These are phyloP conservation scores for Fimicolochytrium jonesii DNA, from an alignment of 192 early-diverging fungal species.

Conservation along the genomic window DNA sequence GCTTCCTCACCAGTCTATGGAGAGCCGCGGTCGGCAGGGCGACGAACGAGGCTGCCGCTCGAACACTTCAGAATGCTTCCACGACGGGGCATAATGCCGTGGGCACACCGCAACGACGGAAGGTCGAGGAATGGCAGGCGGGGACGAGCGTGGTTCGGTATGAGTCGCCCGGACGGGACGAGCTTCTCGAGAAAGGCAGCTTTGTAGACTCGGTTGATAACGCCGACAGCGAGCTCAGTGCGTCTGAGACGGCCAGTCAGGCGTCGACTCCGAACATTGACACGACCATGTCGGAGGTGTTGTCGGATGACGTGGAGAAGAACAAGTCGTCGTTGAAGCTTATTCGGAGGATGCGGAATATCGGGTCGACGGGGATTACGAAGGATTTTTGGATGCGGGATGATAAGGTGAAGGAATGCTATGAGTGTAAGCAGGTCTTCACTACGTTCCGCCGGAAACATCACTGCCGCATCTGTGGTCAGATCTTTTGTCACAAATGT, in stretches of 20 bases:
- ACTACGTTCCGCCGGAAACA: slow-evolving; percentile 67
- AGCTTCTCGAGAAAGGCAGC: not conserved
- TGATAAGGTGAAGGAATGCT: slow-evolving; percentile 76
- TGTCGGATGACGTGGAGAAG: slow-evolving; percentile 14
- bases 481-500: slow-evolving; percentile 74
- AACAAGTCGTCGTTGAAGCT: slow-evolving; percentile 27
- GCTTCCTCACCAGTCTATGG: slow-evolving; percentile 25
- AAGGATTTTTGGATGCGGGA: slow-evolving; percentile 80
- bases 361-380: slow-evolving; percentile 28
- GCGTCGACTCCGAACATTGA: not conserved
- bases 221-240: slow-evolving; percentile 7
- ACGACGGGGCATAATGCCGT: not conserved
- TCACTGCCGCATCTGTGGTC: slow-evolving; percentile 82
- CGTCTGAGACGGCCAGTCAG: slow-evolving; percentile 4
- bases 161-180: not conserved
- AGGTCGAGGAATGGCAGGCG: not conserved
- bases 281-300: not conserved
- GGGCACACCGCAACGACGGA: not conserved
- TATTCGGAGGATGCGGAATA: slow-evolving; percentile 27
- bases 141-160: not conserved
- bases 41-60: not conserved
- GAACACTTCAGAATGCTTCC: not conserved
- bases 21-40: slow-evolving; percentile 14
- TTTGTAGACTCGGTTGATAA: not conserved
- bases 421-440: slow-evolving; percentile 73